Evolutionary conservation across 495 filamentous ascomycete genomes (phyloP).

Genomic region (Hamigera avellanea): DNA sequence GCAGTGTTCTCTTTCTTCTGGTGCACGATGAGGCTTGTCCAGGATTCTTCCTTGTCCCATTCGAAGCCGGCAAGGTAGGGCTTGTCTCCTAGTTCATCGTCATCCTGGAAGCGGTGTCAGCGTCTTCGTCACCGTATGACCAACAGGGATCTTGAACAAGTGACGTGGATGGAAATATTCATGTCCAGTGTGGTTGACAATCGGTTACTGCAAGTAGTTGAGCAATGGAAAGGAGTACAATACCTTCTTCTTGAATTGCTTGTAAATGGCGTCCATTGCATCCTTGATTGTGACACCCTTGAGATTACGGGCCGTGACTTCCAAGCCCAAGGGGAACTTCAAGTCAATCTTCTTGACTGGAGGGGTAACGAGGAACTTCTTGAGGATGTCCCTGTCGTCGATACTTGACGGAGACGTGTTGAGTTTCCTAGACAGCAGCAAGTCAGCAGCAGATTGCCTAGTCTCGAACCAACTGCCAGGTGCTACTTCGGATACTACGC

Average conservation of each 20-base stretch:
- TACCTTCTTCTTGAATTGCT: slow-evolving; percentile 90
- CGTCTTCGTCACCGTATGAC: too few relatives aligned
- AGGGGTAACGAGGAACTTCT: slow-evolving; percentile 66
- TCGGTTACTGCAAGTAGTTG: too few relatives aligned
- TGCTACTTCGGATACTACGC: too few relatives aligned
- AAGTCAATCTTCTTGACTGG: slow-evolving; percentile 90
- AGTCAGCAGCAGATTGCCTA: too few relatives aligned
- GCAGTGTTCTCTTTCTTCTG: slow-evolving; percentile 57
- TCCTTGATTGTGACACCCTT: slow-evolving; percentile 95
- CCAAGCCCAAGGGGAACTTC: slow-evolving; percentile 74
- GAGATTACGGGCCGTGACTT: slow-evolving; percentile 78
- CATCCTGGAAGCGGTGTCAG: slow-evolving; percentile 44
- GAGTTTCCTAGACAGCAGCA: slow-evolving; percentile 54
- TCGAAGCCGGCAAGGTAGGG: slow-evolving; percentile 86
- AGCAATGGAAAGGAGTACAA: slow-evolving; percentile 2
- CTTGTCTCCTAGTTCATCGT: slow-evolving; percentile 67
- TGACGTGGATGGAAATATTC: too few relatives aligned
- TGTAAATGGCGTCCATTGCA: slow-evolving; percentile 85
- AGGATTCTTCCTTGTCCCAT: slow-evolving; percentile 84
- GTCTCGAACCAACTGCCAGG: too few relatives aligned
- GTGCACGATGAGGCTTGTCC: slow-evolving; percentile 67
- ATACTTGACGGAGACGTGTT: slow-evolving; percentile 69
- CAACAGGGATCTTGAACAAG: too few relatives aligned
- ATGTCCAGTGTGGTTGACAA: too few relatives aligned
- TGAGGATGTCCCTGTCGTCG: slow-evolving; percentile 71